Base-by-base conservation (phyloP, 2,329 filamentous ascomycete species). In the Fusarium dimerum region DNA sequence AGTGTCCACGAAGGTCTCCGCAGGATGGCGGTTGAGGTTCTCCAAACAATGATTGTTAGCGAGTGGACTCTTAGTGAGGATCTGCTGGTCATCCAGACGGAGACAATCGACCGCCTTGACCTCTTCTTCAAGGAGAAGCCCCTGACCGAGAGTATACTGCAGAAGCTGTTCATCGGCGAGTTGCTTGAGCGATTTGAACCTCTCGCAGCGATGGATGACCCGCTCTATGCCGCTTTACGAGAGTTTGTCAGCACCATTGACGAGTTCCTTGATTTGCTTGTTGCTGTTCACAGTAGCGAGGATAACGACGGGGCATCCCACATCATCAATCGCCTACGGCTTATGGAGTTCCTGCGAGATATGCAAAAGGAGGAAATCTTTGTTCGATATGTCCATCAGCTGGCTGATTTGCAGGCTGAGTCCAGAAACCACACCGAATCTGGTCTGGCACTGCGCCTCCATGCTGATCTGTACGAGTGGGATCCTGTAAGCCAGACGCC, bases 331-430 rank as follows among this genome's bases (percentile, higher is more conserved):
- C 90, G 91, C 1, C 76, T 97, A 47, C 85, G 90, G 50, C 77
- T 97, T 26, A 97, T 97, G 92, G 91, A 97, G 63, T 97, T 97
- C 73, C 81, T 97, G 62, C 89, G 92, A 60, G 92, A 97, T 67
- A 96, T 97, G 88, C 90, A 95, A 61, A 96, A 96, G 67, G 92
- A 96, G 69, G 92, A 97, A 65, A 96, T 97, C 51, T 97, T 96
- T 71, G 89, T 96, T 59, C 88, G 92, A 59, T 97, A 97, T 65
- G 92, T 97, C 13, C 93, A 97, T 68, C 92, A 97, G 70, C 80
- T 97, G 17, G 90, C 92, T 3, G 77, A 85, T 39, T 77, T 94
- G 12, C 93, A 97, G 69, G 81, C 83, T 9, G 83, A 87, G 40
- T 82, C 88, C 5, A 81, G 88, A 52, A 94, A 96, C 64, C 84